Conservation (phyloP, 176 grass and related monocot species). For the Zizania latifolia region DNA sequence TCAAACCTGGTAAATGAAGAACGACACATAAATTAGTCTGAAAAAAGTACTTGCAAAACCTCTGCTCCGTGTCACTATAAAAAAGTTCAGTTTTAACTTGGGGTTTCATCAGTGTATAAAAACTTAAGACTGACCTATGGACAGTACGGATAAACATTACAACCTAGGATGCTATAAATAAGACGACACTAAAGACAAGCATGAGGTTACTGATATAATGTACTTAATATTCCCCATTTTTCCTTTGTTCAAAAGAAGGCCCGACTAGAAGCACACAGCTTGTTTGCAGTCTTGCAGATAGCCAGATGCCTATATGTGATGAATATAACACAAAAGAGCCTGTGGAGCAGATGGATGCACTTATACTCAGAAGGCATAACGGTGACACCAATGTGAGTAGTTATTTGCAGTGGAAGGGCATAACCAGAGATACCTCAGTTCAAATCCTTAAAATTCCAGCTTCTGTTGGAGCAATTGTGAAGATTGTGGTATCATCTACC, state of each 20-base stretch:
- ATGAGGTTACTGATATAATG: neutral
- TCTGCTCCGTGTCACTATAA: neutral
- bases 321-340: neutral
- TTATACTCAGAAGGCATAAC: neutral
- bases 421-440: conserved; percentile 15
- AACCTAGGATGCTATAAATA: neutral
- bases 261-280: neutral
- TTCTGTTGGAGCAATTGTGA: neutral
- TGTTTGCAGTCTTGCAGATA: neutral
- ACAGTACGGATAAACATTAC: neutral
- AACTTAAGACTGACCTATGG: neutral
- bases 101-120: neutral
- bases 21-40: neutral
- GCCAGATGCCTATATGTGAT: neutral
- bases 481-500: neutral
- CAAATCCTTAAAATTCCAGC: neutral
- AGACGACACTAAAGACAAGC: neutral
- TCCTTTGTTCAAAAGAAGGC: neutral
- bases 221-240: neutral
- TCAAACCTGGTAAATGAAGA: neutral
- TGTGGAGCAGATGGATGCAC: neutral
- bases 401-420: neutral
- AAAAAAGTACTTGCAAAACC: neutral
- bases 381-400: neutral
- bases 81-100: neutral